phyloP scores from a whole-genome alignment of 1,139 yeast genomes.

The Hemisphaericaspora xylofermentans region DNA sequence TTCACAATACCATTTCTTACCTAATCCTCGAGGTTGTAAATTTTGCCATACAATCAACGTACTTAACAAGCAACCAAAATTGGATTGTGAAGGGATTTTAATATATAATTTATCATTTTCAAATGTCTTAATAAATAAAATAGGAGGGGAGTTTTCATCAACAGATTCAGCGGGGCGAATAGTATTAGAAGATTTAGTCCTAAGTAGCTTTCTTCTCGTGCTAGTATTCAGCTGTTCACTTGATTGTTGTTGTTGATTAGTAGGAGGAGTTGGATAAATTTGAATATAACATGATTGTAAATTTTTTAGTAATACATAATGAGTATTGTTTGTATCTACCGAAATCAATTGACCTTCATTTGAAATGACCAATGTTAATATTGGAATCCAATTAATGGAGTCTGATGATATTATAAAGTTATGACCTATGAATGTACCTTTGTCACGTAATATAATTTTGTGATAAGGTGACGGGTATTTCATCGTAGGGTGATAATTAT shows the following conservation, averaged over 20 bases:
- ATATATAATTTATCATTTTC: conserved; percentile 50
- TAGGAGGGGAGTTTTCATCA: conserved; percentile 36
- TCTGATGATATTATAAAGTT: conserved; percentile 41
- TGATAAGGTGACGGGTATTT: conserved; percentile 28
- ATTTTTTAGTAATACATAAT: conserved; percentile 33
- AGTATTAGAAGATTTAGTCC: not conserved
- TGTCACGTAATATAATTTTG: conserved; percentile 31
- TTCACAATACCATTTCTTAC: conserved; percentile 54
- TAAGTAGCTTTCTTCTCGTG: not conserved
- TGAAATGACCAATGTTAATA: conserved; percentile 33
- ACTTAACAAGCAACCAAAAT: conserved; percentile 50
- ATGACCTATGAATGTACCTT: conserved; percentile 38
- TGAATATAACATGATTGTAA: conserved; percentile 46
- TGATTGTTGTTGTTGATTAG: conserved; percentile 4
- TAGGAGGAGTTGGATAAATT: conserved; percentile 24
- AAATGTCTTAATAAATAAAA: conserved; percentile 45
- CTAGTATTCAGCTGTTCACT: conserved; percentile 3
- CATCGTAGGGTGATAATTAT: no score
- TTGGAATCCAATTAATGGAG: conserved; percentile 38
- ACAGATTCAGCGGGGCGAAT: not conserved
- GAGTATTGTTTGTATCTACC: conserved; percentile 34
- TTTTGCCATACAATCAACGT: conserved; percentile 64
- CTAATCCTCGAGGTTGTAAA: conserved; percentile 55
- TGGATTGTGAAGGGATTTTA: conserved; percentile 40
- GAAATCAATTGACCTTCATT: conserved; percentile 39